Evolutionary conservation across 805 yeast species (phyloP), one percentile per base, ranked within the genome.

Genomic region (Geotrichum ghanense): DNA sequence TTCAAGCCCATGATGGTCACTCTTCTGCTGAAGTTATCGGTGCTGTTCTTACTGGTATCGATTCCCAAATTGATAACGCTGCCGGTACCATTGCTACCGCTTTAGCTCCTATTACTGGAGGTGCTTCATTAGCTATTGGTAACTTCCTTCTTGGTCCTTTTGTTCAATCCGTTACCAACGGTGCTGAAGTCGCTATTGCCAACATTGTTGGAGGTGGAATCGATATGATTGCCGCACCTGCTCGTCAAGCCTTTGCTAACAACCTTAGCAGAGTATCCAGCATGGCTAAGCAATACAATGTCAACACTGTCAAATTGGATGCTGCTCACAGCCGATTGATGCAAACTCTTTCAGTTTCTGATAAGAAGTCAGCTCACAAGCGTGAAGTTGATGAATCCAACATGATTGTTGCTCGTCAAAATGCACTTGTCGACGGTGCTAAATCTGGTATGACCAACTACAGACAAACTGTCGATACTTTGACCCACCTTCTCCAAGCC

Each of bases 11-110:
- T 9, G 6, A 5, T 17, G 16, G 24, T 17, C 42, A 16, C 41
- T n/a, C 57, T 5, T 53, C 47, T 14, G 22, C 53, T 22, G 47
- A 47, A n/a, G 54, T 49, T 19, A 10, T 53, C 7, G 48, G 46
- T 17, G 49, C 48, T 42, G 46, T 50, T 44, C 55, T 62, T 45
- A 57, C 64, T 20, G 66, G 65, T 34, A 50, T 59, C 20, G 67
- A 62, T 48, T 57, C 60, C 17, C 66, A 62, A 51, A 51, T 58
- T 45, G 65, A 62, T 47, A 62, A 62, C 49, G 48, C 51, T 9
- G 52, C 56, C 23, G 58, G 58, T 20, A 47, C 53, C 26, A 47
- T 53, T 26, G 47, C 51, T 25, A 43, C 43, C 35, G 52, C 51
- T n/a, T 46, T 52, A 14, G 49, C 50, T 19, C 54, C 57, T 7